A percentile compares a stretch with the other conserved stretches of the same genome.
Evolutionary conservation across 768 basidiomycete species (phyloP).

Genomic region (Candolleomyces eurysporus): DNA sequence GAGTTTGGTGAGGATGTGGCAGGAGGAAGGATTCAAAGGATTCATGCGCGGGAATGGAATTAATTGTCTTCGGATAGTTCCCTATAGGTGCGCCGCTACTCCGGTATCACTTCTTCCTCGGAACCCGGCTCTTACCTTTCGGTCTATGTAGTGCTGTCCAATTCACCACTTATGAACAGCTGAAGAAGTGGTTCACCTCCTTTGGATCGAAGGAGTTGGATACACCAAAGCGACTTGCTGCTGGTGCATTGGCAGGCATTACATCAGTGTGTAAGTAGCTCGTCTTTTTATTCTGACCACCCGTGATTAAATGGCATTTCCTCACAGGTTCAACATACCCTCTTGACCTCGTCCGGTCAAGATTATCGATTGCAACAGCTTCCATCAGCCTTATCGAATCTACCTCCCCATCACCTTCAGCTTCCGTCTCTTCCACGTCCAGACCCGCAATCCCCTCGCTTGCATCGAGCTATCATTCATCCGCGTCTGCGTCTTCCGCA

Average conservation of each 20-base stretch:
- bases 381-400: slow-evolving; percentile 37
- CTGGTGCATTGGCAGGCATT: slow-evolving; percentile 91
- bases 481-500: slow-evolving; percentile 30
- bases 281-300: slow-evolving; percentile 3
- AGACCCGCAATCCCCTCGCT: slow-evolving; percentile 26
- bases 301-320: not conserved
- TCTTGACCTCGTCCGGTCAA: slow-evolving; percentile 88
- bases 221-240: slow-evolving; percentile 80
- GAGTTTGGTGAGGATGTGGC: slow-evolving; percentile 86
- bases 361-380: slow-evolving; percentile 92
- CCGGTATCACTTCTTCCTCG: not conserved
- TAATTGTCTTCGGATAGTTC: slow-evolving; percentile 90
- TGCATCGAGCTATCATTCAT: slow-evolving; percentile 57
- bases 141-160: slow-evolving; percentile 65
- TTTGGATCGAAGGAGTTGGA: slow-evolving; percentile 76
- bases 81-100: slow-evolving; percentile 58
- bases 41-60: slow-evolving; percentile 93
- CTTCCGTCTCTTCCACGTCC: slow-evolving; percentile 19
- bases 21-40: slow-evolving; percentile 89
- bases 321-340: slow-evolving; percentile 83
- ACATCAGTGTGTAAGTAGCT: slow-evolving; percentile 81
- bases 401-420: slow-evolving; percentile 20
- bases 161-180: slow-evolving; percentile 85
- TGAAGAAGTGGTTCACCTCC: slow-evolving; percentile 81
- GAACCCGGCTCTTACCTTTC: slow-evolving; percentile 1